Base-by-base conservation (phyloP, 2,329 filamentous ascomycete genomes). In the Apiospora marii region DNA sequence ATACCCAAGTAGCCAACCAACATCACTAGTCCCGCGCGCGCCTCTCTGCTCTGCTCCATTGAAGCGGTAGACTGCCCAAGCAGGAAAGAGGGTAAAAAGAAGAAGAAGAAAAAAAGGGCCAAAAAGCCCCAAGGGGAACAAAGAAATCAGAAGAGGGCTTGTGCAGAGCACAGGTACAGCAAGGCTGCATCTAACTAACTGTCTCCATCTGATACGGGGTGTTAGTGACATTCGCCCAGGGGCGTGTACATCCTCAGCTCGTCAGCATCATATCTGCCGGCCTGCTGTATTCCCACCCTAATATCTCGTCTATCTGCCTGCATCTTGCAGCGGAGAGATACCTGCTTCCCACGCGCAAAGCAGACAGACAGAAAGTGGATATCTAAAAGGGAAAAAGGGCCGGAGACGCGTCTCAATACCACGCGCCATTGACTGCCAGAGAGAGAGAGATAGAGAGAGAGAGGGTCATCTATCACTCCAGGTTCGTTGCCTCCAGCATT, bases 121-220 rank as follows among this genome's bases (percentile, higher is more conserved):
- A 43, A 27, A 14, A 44, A 12, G 10, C 34, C 14, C 16, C 14
- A 37, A 4, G 48, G 67, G 34, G n/a, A 24, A 44, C 37, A 69
- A 49, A 34, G 37, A 69, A 37, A 37, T 4, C 37, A 49, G 58
- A 64, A 41, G 58, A 41, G 58, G 67, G 67, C 67, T 69, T 49
- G 44, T 49, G 44, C 67, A 69, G 67, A 19, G 22, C 44, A 49
- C 67, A 69, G 67, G 44, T 49, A 49, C 67, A 69, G 48, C 44
- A 46, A 69, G 67, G 67, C 67, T 69, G 67, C 34, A 49, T 69
- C 67, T 24, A 34, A 27, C 27, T 69, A 34, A 27, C 27, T 69
- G 58, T 49, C 67, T 49, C 67, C 67, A 69, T 49, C 67, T 49
- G 27, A 69, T 46, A 37, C 48, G 34, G 27, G 67, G 44, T 69